Conservation (phyloP, 2,329 filamentous ascomycete genomes). For the Ophiostoma fasciatum region DNA sequence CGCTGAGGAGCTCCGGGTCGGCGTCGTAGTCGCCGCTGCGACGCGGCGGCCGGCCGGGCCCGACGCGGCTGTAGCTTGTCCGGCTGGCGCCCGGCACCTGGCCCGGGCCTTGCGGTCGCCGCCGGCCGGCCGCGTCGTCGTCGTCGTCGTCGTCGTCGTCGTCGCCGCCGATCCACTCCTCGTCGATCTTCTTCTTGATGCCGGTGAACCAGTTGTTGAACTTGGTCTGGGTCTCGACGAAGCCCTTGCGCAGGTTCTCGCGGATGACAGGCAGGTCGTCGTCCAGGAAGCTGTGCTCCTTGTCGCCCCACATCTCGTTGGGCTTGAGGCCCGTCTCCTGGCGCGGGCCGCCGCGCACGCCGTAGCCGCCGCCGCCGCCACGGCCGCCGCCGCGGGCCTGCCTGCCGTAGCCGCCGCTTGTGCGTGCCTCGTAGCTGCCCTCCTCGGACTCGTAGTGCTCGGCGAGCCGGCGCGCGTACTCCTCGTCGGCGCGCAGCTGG, state of each 20-base stretch:
- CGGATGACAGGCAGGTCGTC: constrained; percentile 89
- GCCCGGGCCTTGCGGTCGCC: constrained; percentile 5
- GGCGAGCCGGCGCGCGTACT: constrained; percentile 78
- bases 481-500: constrained; percentile 81
- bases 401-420: constrained; percentile 29
- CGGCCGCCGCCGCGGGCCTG: constrained; percentile 35
- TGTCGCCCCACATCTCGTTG: constrained; percentile 47
- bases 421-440: constrained; percentile 42
- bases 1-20: constrained; percentile 76
- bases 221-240: constrained; percentile 81
- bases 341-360: constrained; percentile 15
- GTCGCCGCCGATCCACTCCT: constrained; percentile 63
- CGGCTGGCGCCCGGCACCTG: constrained; percentile 10
- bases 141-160: constrained; percentile 28
- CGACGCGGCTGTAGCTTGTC: constrained; percentile 16
- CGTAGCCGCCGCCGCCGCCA: constrained; percentile 15
- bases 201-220: constrained; percentile 88
- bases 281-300: constrained; percentile 83
- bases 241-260: constrained; percentile 87
- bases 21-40: constrained; percentile 90
- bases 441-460: constrained; percentile 64
- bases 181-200: constrained; percentile 86
- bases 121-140: no score
- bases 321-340: constrained; percentile 38
- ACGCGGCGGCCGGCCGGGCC: constrained; percentile 29